A percentile compares a stretch with the other conserved stretches of the same genome.
phyloP scores from a whole-genome alignment of 2,329 filamentous ascomycete genomes.

The Arthrobotrys musiformis region DNA sequence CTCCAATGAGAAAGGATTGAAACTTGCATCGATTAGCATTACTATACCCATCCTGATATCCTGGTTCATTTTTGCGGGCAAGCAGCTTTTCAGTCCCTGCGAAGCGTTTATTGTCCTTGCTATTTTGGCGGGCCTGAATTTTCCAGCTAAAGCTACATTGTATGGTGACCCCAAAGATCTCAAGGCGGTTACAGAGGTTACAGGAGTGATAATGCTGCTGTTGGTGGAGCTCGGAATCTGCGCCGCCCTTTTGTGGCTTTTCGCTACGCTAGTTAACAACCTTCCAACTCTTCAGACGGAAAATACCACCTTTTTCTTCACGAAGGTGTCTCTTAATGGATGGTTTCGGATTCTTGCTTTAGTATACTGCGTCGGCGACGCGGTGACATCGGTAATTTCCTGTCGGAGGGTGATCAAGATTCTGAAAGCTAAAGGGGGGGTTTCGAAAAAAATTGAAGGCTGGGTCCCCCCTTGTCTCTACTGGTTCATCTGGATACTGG shows the following conservation, averaged over 20 bases:
- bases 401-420: neutral
- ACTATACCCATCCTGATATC: slow-evolving; percentile 18
- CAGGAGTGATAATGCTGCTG: slow-evolving; percentile 10
- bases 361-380: slow-evolving; percentile 8
- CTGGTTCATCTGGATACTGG: neutral
- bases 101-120: slow-evolving; percentile 27
- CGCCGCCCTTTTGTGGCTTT: slow-evolving; percentile 16
- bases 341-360: slow-evolving; percentile 27
- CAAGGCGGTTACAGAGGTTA: neutral
- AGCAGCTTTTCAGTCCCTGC: slow-evolving; percentile 28
- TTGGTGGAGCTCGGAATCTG: slow-evolving; percentile 23
- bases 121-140: slow-evolving; percentile 2
- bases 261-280: slow-evolving; percentile 8
- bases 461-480: neutral
- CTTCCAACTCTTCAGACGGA: slow-evolving; percentile 25
- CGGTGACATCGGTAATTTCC: neutral
- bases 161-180: neutral
- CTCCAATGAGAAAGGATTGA: neutral
- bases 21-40: slow-evolving; percentile 21
- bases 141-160: slow-evolving; percentile 17
- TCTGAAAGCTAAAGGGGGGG: neutral
- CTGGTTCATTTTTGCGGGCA: slow-evolving; percentile 29
- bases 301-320: slow-evolving; percentile 20
- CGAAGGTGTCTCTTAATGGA: slow-evolving; percentile 10
- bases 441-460: neutral